Conservation (phyloP, 2,329 filamentous ascomycete genomes). For the Fusarium tricinctum region DNA sequence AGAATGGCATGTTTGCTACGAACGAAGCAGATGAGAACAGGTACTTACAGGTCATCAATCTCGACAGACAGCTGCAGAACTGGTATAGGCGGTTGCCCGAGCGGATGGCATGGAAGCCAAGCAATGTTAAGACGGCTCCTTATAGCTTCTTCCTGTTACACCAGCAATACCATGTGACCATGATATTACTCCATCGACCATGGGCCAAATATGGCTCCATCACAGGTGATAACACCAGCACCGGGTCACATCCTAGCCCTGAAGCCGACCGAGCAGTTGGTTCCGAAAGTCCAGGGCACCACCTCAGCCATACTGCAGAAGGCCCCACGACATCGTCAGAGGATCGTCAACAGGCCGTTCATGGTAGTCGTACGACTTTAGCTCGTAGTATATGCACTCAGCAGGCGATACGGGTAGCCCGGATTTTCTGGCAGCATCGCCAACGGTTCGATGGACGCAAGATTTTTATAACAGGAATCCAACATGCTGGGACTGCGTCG, state of each 20-base stretch:
- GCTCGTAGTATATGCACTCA: constrained; percentile 68
- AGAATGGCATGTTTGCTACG: constrained; percentile 50
- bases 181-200: constrained; percentile 67
- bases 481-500: constrained; percentile 68
- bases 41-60: constrained; percentile 64
- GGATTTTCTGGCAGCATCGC: constrained; percentile 69
- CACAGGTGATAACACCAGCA: constrained; percentile 50
- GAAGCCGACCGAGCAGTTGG: constrained; percentile 41
- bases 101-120: constrained; percentile 63
- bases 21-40: constrained; percentile 59
- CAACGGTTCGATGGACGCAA: constrained; percentile 66
- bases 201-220: constrained; percentile 66
- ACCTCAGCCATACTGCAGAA: constrained; percentile 35
- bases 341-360: constrained; percentile 55
- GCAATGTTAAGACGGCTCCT: constrained; percentile 63
- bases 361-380: constrained; percentile 60
- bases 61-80: constrained; percentile 67
- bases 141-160: constrained; percentile 68
- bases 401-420: constrained; percentile 66
- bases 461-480: constrained; percentile 65
- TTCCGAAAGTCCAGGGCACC: constrained; percentile 32
- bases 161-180: constrained; percentile 67
- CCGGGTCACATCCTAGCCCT: constrained; percentile 53
- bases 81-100: constrained; percentile 68
- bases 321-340: constrained; percentile 48